A percentile compares a stretch with the other conserved stretches of the same genome.
These are phyloP conservation scores for Urostyla sp. DNA, from an alignment of 73 alveolate species.

Conservation along the genomic window DNA sequence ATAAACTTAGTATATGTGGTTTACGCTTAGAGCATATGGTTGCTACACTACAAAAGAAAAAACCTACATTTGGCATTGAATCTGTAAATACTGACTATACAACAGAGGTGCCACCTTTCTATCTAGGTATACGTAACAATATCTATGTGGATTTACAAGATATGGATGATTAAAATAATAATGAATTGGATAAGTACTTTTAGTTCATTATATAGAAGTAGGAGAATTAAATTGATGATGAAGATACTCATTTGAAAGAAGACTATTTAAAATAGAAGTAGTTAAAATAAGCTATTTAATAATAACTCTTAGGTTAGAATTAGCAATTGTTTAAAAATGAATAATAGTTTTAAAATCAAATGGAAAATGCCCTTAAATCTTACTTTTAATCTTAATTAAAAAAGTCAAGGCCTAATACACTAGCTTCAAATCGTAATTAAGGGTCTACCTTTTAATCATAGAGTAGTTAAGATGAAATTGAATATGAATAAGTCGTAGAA, in stretches of 20 bases:
- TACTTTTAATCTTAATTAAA: not conserved
- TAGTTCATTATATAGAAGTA: not conserved
- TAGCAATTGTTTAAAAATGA: not conserved
- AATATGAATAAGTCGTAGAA: conserved; percentile 3
- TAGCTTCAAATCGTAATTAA: not conserved
- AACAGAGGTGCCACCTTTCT: conserved; percentile 53
- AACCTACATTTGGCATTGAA: conserved; percentile 48
- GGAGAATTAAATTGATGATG: conserved; percentile 45
- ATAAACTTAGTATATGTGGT: conserved; percentile 57
- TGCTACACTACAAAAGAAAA: conserved; percentile 60
- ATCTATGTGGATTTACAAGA: conserved; percentile 27
- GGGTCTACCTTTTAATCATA: not conserved
- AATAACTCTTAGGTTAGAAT: not conserved
- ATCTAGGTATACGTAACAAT: conserved; percentile 38
- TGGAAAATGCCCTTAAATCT: not conserved
- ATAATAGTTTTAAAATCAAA: not conserved
- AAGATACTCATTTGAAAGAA: conserved; percentile 33
- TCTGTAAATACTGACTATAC: conserved; percentile 55
- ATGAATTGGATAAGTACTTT: conserved; percentile 30
- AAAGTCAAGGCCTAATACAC: not conserved
- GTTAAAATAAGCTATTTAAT: not conserved
- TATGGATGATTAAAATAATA: conserved; percentile 23
- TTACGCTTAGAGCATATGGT: conserved; percentile 62
- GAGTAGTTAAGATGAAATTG: not conserved
- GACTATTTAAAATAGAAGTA: conserved; percentile 25